These are phyloP conservation scores for Sungouiella blattae DNA, from an alignment of 805 yeast genomes.

Conservation along the genomic window DNA sequence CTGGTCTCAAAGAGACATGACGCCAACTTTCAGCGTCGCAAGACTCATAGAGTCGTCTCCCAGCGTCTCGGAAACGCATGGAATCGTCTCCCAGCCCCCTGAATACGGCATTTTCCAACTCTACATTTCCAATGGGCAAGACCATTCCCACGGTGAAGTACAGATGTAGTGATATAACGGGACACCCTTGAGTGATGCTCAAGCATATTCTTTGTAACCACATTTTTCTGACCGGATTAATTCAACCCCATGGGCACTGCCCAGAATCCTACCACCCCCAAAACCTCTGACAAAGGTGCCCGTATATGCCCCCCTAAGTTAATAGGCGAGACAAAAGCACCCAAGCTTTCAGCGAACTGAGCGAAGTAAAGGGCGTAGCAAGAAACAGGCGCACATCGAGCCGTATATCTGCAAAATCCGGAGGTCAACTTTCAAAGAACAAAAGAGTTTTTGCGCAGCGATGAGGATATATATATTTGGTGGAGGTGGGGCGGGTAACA, in stretches of 20 bases:
- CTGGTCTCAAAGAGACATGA: too few species aligned
- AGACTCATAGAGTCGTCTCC: too few species aligned
- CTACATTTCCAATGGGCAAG: too few species aligned
- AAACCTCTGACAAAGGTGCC: conserved; percentile 12
- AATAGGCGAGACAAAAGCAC: conserved; percentile 34
- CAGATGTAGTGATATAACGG: conserved; percentile 44
- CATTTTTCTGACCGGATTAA: conserved; percentile 36
- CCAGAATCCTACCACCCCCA: conserved; percentile 7
- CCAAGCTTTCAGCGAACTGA: conserved; percentile 20
- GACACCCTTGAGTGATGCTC: conserved; percentile 38
- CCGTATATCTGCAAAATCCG: conserved; percentile 29
- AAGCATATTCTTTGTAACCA: conserved; percentile 41
- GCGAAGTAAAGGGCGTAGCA: conserved; percentile 13
- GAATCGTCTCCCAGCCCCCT: too few species aligned
- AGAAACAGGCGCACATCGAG: conserved; percentile 20
- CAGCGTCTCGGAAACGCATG: too few species aligned
- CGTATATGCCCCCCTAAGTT: conserved; percentile 31
- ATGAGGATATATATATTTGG: background rate
- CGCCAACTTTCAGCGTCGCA: too few species aligned
- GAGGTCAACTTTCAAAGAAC: conserved; percentile 37
- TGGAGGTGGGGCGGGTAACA: too few species aligned
- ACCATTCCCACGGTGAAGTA: too few species aligned
- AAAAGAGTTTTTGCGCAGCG: background rate
- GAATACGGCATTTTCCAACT: too few species aligned
- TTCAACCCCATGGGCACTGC: conserved; percentile 15